Base-by-base conservation (phyloP, 345 rosid genomes). In the Ceriops decandra region DNA sequence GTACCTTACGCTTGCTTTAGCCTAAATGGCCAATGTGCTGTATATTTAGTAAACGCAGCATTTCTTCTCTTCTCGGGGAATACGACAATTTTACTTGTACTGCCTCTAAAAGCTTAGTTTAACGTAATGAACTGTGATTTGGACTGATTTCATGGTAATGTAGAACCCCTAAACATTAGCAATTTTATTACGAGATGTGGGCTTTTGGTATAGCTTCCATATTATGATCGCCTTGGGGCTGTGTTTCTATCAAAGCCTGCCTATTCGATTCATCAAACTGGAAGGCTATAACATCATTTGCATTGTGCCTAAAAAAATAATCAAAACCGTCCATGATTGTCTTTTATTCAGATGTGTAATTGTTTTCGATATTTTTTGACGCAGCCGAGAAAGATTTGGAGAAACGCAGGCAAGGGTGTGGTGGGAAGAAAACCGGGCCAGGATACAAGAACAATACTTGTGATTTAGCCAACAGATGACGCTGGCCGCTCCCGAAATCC, bases 391-490 rank as follows among this genome's bases (percentile, higher is more conserved):
- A 42, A 85, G 15, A 71, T 95, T 95, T 57, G 96, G 91, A 28
- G 99, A 95, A 70, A 86, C 78, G 80, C 85, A 87, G 57, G 97
- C 99, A 13, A 88, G 93, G 81, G 36, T 86, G 69, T 95, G 99
- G 99, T 95, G 99, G 99, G 97, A 91, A 51, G 85, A 90, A 77
- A 95, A 95, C 78, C 87, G 95, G 74, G 90, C 84, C 11, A 86
- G 98, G 85, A 91, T 93, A 80, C 95, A 89, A 61, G 85, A 91
- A 76, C 97, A 91, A 53, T 93, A 91, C 85, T 81, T 93, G 80
- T 91, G 84, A 90, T 67, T 72, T 27, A 68, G 56, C 67, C 46
- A 56, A 54, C 63, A 62, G 30, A 76, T 28, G n/a, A 31, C 21
- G 59, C 32, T 6, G 30, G 52, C 42, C 70, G 32, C 47, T 26